Evolutionary conservation across 768 basidiomycete genomes (phyloP), one percentile per base, ranked within the genome.

Genomic region (Mycena floridula): DNA sequence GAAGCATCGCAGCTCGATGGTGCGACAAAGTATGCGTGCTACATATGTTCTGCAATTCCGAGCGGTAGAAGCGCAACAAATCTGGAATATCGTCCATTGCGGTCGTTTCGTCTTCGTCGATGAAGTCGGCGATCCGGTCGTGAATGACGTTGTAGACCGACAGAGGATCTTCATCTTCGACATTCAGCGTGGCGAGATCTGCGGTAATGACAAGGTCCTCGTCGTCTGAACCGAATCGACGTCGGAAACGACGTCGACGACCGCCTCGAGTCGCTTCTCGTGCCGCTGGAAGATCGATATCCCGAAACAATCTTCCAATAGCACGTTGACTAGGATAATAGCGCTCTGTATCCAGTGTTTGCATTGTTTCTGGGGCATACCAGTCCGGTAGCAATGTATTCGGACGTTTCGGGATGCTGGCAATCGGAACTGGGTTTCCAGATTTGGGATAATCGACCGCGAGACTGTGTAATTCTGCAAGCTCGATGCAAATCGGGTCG

Each of bases 371-470:
- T 15, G 79, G 81, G 2, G 79, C 81, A 54, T 71, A 67, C 81
- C 82, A 85, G 56, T 85, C 82, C 7, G 82, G 83, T 50, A 60
- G 72, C 46, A 28, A 22, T 1, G 44, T 43, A 37, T 52, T 54
- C 16, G 64, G 62, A n/a, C 68, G 59, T 52, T 58, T 72, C 3
- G 83, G 78, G 23, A 82, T 70, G 13, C 30, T 48, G 2, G 44
- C 26, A 18, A 60, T 57, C 5, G 62, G 55, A 12, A 77, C 73
- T 21, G 75, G 69, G 27, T 63, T 58, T 15, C 76, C 76, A 20
- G 72, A 76, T 59, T 82, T 82, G 0, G 79, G 77, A 51, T 77
- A 85, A 56, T 85, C 82, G 1, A 84, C 81, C 0, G 84, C 84
- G 43, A 76, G 62, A 26, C 77, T 81, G 53, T 84, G 81, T 12